Evolutionary conservation across 345 rosid genomes (phyloP).

Genomic region (Eucalyptus regnans): DNA sequence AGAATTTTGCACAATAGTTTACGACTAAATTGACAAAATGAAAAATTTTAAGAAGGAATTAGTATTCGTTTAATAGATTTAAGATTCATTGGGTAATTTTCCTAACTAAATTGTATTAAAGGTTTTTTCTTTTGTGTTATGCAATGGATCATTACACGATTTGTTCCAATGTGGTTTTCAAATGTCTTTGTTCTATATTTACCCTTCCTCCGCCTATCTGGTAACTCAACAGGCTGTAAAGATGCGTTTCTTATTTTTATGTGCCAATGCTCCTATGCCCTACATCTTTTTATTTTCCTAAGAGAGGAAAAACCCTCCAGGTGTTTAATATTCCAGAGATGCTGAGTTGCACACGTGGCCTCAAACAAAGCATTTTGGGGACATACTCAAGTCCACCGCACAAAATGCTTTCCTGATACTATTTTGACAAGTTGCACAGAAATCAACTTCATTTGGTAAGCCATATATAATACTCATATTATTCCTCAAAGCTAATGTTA

Average conservation of each 20-base stretch:
- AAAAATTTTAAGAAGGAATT: fast-evolving
- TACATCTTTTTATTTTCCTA: too few relatives aligned
- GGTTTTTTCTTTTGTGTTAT: neutral
- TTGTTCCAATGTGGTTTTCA: neutral
- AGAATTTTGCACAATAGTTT: neutral
- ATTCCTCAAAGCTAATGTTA: neutral
- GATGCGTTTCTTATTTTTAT: too few relatives aligned
- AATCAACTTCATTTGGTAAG: neutral
- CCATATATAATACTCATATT: neutral
- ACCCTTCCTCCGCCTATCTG: too few relatives aligned
- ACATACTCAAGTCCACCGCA: too few relatives aligned
- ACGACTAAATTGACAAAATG: neutral
- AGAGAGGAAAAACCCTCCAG: too few relatives aligned
- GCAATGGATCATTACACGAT: neutral
- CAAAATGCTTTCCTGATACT: neutral
- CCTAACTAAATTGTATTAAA: neutral
- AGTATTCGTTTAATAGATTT: too few relatives aligned
- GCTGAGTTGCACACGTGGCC: too few relatives aligned
- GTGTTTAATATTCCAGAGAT: too few relatives aligned
- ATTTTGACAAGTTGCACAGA: neutral
- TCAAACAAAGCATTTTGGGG: too few relatives aligned
- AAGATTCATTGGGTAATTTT: neutral
- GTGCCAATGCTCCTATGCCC: too few relatives aligned
- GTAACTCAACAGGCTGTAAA: too few relatives aligned
- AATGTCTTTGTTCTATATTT: neutral